These are phyloP conservation scores for Penicillium coprophilum DNA, from an alignment of 495 filamentous ascomycete species.

Conservation along the genomic window DNA sequence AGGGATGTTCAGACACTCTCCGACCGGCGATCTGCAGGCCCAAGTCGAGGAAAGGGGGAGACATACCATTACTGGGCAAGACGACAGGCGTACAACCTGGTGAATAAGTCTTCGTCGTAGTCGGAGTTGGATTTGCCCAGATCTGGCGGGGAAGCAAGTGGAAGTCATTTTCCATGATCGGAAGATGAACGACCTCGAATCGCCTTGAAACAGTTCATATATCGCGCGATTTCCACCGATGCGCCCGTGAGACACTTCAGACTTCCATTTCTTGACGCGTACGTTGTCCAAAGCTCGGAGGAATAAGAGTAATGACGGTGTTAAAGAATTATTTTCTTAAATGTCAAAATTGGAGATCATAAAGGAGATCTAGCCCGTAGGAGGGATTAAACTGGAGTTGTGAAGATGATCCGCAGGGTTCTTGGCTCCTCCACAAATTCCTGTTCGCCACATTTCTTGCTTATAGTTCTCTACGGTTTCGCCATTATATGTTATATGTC, in stretches of 20 bases:
- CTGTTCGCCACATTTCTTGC: not conserved
- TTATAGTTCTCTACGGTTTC: not conserved
- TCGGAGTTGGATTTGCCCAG: slow-evolving; percentile 51
- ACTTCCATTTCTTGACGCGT: slow-evolving; percentile 25
- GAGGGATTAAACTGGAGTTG: too few species aligned
- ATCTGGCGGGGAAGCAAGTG: slow-evolving; percentile 50
- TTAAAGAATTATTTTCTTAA: not conserved
- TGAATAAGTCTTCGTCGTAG: slow-evolving; percentile 35
- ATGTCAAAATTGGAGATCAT: too few species aligned
- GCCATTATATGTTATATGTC: slow-evolving; percentile 22
- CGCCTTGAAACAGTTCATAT: slow-evolving; percentile 25
- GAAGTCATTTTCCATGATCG: slow-evolving; percentile 42
- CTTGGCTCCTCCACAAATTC: slow-evolving; percentile 15
- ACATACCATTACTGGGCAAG: slow-evolving; percentile 55
- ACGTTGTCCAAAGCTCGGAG: slow-evolving; percentile 8
- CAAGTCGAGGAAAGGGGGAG: not conserved
- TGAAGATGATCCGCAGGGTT: too few species aligned
- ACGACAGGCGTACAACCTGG: slow-evolving; percentile 61
- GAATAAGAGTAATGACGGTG: slow-evolving; percentile 2
- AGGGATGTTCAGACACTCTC: not conserved
- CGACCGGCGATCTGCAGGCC: not conserved
- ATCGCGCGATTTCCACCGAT: slow-evolving; percentile 18
- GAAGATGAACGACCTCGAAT: slow-evolving; percentile 21
- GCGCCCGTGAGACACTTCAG: slow-evolving; percentile 6
- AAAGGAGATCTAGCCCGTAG: too few species aligned